Evolutionary conservation across 2,329 filamentous ascomycete species (phyloP), one percentile per base, ranked within the genome.

Genomic region (Colletotrichum zoysiae): DNA sequence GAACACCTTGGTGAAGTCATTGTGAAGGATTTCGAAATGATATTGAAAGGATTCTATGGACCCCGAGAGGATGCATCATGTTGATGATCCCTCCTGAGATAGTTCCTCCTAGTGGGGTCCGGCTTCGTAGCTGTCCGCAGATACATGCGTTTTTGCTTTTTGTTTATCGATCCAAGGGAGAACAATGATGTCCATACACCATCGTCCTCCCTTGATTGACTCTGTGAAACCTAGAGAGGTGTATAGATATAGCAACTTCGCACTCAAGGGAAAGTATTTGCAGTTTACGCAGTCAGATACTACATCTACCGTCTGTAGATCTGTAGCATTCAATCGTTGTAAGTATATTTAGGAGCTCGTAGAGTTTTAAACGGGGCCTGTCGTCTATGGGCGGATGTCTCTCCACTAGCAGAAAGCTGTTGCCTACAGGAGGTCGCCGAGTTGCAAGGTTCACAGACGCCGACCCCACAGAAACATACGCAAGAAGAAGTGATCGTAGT

Each of bases 241-340:
- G 6, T 2, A 20, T 44, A 3, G 8, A 20, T 6, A 7, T 8
- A 20, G 9, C 6, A 44, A 2, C n/a, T 11, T n/a, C 44, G 44
- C 44, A 46, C 3, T 9, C 44, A n/a, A 46, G 7, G 3, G 18
- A 4, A 46, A 46, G 8, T 1, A n/a, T 46, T n/a, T 7, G 20
- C 0, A n/a, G 44, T 3, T n/a, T 46, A 11, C 6, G 2, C 20
- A 6, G n/a, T 6, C 3, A 7, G 11, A 46, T 1, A n/a, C 3
- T 20, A 50, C 11, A 50, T 23, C n/a, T 50, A 26, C n/a, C 8
- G n/a, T 20, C 5, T n/a, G 44, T n/a, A 46, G 18, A 6, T 5
- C 46, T 14, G 12, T 3, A 23, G 9, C 4, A 14, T 14, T 50
- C 3, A 5, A 1, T 12, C 11, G 4, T 23, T 14, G 18, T 2